phyloP scores from a whole-genome alignment of 2,329 filamentous ascomycete species.

The Chaetomium olivaceum region DNA sequence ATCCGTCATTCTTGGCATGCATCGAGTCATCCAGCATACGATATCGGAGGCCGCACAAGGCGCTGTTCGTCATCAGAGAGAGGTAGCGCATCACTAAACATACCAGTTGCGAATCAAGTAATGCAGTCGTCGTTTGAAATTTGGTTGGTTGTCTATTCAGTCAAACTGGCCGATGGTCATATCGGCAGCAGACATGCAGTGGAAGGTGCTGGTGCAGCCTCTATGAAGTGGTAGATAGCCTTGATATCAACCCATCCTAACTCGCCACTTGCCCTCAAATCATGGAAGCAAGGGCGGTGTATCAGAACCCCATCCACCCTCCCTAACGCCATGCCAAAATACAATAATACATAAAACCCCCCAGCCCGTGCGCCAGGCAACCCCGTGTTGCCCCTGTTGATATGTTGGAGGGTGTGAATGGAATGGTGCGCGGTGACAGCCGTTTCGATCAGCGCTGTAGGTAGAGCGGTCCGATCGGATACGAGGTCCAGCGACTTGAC shows the following conservation, averaged over 20 bases:
- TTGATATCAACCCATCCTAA: background rate
- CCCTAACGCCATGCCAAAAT: conserved; percentile 22
- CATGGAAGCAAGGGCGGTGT: background rate
- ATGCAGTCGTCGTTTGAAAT: background rate
- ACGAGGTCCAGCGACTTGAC: background rate
- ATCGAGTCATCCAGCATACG: conserved; percentile 19
- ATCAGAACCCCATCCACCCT: background rate
- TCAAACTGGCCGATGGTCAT: background rate
- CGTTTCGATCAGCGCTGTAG: background rate
- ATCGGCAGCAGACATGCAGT: background rate
- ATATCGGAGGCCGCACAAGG: conserved; percentile 10
- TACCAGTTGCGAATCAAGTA: background rate
- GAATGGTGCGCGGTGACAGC: background rate
- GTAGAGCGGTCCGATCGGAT: background rate
- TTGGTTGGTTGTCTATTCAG: background rate
- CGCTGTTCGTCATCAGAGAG: conserved; percentile 4
- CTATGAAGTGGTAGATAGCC: conserved; percentile 7
- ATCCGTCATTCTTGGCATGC: conserved; percentile 17
- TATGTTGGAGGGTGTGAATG: background rate
- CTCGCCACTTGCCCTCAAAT: background rate
- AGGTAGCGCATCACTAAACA: background rate
- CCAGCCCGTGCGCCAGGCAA: conserved; percentile 1
- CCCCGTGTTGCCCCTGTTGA: conserved; percentile 1
- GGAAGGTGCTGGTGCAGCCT: background rate
- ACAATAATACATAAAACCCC: conserved; percentile 2